Conservation (phyloP, 768 basidiomycete genomes). For the Nidularia pulvinata region DNA sequence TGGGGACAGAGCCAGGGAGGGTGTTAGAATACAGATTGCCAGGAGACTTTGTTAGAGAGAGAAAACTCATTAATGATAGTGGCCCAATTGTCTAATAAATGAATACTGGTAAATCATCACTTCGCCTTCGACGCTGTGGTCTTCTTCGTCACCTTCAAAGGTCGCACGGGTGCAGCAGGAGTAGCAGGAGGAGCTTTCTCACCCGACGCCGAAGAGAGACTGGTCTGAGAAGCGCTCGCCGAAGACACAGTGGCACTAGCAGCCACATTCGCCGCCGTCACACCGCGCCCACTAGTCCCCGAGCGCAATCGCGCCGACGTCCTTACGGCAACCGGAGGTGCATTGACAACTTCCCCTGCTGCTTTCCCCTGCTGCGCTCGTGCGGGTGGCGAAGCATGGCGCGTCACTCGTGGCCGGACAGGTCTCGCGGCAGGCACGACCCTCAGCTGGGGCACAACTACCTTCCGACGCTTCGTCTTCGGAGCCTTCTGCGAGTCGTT, state of each 20-base stretch:
- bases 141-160: too few species aligned
- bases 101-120: too few species aligned
- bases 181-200: background rate
- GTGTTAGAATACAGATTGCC: too few species aligned
- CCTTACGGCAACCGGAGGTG: background rate
- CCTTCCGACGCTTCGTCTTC: constrained; percentile 29
- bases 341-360: background rate
- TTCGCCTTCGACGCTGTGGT: too few species aligned
- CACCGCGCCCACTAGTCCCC: too few species aligned
- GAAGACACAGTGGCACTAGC: background rate
- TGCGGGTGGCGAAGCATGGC: constrained; percentile 6
- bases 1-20: too few species aligned
- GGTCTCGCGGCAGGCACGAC: constrained; percentile 4
- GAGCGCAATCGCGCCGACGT: background rate
- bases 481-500: constrained; percentile 14
- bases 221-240: background rate
- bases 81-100: too few species aligned
- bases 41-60: too few species aligned
- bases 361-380: constrained; percentile 4
- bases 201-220: background rate
- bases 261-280: too few species aligned
- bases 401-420: constrained; percentile 7
- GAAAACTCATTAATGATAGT: too few species aligned
- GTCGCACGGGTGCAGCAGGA: too few species aligned
- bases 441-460: constrained; percentile 11